Evolutionary conservation across 768 basidiomycete genomes (phyloP).

Genomic region (Leccinum rimulosum): DNA sequence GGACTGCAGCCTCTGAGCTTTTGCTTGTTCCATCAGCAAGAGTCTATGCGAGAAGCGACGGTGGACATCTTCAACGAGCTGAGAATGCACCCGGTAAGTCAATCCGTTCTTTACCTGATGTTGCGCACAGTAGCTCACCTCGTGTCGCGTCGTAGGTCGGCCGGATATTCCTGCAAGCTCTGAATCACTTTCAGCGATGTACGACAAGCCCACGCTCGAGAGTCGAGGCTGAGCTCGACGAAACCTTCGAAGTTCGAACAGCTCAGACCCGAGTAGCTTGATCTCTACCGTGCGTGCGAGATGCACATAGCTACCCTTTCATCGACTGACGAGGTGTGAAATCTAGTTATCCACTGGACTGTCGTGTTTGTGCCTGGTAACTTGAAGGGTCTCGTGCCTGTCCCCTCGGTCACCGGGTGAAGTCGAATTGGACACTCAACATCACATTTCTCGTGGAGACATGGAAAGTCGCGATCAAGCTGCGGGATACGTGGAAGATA

Average conservation of each 20-base stretch:
- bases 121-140: background rate
- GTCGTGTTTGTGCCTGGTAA: slow-evolving; percentile 61
- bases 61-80: slow-evolving; percentile 84
- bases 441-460: slow-evolving; percentile 69
- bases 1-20: slow-evolving; percentile 86
- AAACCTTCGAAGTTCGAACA: slow-evolving; percentile 56
- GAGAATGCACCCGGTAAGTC: slow-evolving; percentile 68
- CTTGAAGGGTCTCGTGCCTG: slow-evolving; percentile 46
- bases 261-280: slow-evolving; percentile 75
- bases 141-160: slow-evolving; percentile 26
- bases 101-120: background rate
- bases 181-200: slow-evolving; percentile 91
- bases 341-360: slow-evolving; percentile 76
- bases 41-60: slow-evolving; percentile 71
- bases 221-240: slow-evolving; percentile 64
- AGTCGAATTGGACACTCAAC: slow-evolving; percentile 51
- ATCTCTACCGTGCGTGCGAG: slow-evolving; percentile 63
- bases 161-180: slow-evolving; percentile 63
- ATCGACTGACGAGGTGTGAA: background rate
- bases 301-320: slow-evolving; percentile 1
- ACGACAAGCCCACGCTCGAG: slow-evolving; percentile 71
- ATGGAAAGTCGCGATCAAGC: slow-evolving; percentile 75
- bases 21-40: slow-evolving; percentile 86
- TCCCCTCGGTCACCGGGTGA: slow-evolving; percentile 41
- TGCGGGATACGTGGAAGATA: slow-evolving; percentile 69